Evolutionary conservation across 768 basidiomycete species (phyloP), one percentile per base, ranked within the genome.

Genomic region (Hygrocybe punicea): DNA sequence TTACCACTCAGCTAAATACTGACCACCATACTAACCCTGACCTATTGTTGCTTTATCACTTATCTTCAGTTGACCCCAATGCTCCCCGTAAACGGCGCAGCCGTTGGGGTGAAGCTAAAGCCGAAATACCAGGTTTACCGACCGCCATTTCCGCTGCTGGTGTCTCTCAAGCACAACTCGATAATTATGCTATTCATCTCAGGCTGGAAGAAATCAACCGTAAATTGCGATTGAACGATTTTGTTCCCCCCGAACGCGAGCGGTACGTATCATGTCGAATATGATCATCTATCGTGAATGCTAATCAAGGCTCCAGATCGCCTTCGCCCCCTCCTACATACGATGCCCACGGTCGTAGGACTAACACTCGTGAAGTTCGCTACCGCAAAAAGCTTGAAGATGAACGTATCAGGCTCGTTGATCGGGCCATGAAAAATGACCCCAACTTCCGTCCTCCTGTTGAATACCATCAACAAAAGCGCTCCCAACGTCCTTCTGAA

Each of bases 271-370:
- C 33, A 54, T 13, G 34, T 45, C 11, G 34, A 23, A 23, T 21
- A 35, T 16, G 14, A 16, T 50, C 23, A 64, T 66, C 69, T 73
- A 65, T 68, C 68, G 4, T 37, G 14, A 17, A 23, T 25, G 71
- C 57, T 68, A 42, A 65, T 50, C 23, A 23, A 37, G 25, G 19
- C 51, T 17, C 8, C 55, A 94, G 95, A 59, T 98, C 97, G 0
- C 86, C 92, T 24, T 99, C 97, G 25, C 97, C 97, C 40, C 94
- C 96, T 6, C 97, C 97, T 13, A 94, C 93, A 1, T 98, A 99
- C 68, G 97, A 99, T 70, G 86, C 85, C 2, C 96, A 98, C 65
- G 97, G 97, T 78, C 92, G 97, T 55, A 85, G 97, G 67, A 98
- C 95, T 50, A 99, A 99, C 74, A 98, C 94, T 24, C 91, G 97